Conservation (phyloP, 306 rosid genomes). For the Hippophae tibetana region DNA sequence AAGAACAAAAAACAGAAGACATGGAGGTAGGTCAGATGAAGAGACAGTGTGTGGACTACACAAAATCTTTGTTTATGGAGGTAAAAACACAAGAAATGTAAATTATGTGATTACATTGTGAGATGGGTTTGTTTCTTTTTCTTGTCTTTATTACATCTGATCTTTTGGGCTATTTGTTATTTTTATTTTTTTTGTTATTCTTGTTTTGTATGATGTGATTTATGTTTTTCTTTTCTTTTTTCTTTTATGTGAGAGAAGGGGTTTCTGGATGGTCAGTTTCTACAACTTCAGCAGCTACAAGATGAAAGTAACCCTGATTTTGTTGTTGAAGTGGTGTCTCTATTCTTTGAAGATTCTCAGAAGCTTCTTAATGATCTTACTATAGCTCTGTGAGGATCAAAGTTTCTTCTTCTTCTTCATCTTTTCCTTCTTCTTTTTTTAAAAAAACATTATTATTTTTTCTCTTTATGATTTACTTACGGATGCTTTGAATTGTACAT, state of each 20-base stretch:
- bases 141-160: not conserved
- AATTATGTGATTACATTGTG: slow-evolving; percentile 1
- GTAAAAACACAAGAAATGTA: slow-evolving; percentile 25
- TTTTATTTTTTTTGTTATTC: slow-evolving; percentile 15
- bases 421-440: not conserved
- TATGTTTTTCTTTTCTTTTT: not conserved
- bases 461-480: not conserved
- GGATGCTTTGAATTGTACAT: slow-evolving; percentile 10
- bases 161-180: slow-evolving; percentile 11
- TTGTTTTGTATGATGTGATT: slow-evolving; percentile 12
- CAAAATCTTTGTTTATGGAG: slow-evolving; percentile 64
- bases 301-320: slow-evolving; percentile 95
- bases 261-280: slow-evolving; percentile 68
- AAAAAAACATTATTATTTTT: not conserved
- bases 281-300: slow-evolving; percentile 93
- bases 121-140: slow-evolving; percentile 9
- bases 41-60: slow-evolving; percentile 77
- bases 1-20: slow-evolving; percentile 10
- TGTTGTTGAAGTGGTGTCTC: slow-evolving; percentile 84
- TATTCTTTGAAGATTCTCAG: slow-evolving; percentile 94
- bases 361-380: slow-evolving; percentile 87
- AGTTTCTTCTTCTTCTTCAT: not conserved
- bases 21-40: slow-evolving; percentile 94
- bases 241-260: slow-evolving; percentile 42
- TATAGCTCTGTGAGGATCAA: slow-evolving; percentile 53